Base-by-base conservation (phyloP, 1,284 basidiomycete species). In the Apiotrichum domesticum region DNA sequence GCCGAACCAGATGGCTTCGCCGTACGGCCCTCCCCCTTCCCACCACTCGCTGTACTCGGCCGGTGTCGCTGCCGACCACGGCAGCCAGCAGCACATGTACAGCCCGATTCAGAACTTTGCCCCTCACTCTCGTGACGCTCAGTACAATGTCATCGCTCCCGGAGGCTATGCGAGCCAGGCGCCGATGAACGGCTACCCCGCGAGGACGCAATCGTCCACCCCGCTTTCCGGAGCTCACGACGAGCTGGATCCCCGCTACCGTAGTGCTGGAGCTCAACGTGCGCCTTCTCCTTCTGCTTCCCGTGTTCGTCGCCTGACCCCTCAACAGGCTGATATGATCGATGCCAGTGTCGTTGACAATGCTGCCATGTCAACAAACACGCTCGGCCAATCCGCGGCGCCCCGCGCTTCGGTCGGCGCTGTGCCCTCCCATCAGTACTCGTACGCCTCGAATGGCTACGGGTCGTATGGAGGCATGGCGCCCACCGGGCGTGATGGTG, bases 131-230 rank as follows among this genome's bases (percentile, higher is more conserved):
- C 61, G 73, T 3, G 71, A 75, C 59, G 64, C 63, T 7, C 68
- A 68, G 13, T 73, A 72, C 57, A 51, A 48, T 46, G 64, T 67
- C 34, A 63, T 70, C 34, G 66, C 66, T 11, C 66, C 67, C 0
- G 64, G 67, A 13, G 64, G 64, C 13, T 66, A 69, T 46, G 65
- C 63, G 5, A 54, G 61, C 45, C 69, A 67, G 49, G 64, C 65
- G 35, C 62, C 63, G 35, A 69, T 69, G 63, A 69, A 68, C 57
- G 68, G 66, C 11, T 70, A 70, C 56, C 72, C 72, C 5, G 66
- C 68, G 29, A 61, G 72, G 35, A 67, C 69, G n/a, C 68, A 72
- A 51, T 68, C 65, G n/a, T 68, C 67, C 29, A 71, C 71, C 4
- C 72, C 70, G 9, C 64, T 71, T 29, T 55, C 56, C 15, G 57